Evolutionary conservation across 257 asterid species (phyloP).

Genomic region (Solanum rostratum): DNA sequence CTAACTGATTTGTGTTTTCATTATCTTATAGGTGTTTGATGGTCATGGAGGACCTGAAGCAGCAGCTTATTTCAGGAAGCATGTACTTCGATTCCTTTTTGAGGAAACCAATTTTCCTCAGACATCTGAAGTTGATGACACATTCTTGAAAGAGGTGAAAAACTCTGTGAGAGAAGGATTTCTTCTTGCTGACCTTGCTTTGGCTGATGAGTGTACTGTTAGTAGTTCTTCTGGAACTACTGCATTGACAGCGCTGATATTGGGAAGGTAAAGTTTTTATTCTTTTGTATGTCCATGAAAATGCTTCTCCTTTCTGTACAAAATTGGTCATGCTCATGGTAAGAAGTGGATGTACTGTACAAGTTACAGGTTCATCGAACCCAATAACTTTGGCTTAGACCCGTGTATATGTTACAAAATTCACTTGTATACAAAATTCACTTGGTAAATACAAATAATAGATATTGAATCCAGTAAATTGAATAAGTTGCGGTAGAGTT

Average conservation of each 20-base stretch:
- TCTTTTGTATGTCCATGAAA: conserved; percentile 7
- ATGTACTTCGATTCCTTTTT: conserved; percentile 51
- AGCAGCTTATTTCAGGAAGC: conserved; percentile 48
- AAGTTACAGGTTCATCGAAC: neutral
- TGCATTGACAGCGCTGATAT: conserved; percentile 49
- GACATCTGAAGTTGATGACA: conserved; percentile 32
- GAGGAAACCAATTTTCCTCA: conserved; percentile 48
- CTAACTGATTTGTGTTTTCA: neutral
- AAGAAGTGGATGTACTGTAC: neutral
- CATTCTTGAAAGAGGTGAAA: conserved; percentile 22
- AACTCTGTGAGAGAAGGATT: conserved; percentile 39
- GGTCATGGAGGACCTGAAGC: conserved; percentile 96
- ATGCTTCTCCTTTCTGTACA: neutral
- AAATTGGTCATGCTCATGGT: neutral
- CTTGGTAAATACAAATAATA: neutral
- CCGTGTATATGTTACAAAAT: neutral
- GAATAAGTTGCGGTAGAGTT: neutral
- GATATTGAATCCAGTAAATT: neutral
- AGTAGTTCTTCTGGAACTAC: conserved; percentile 67
- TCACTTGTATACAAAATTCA: neutral
- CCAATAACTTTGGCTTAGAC: neutral
- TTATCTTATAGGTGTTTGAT: conserved; percentile 47
- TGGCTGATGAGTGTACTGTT: conserved; percentile 46
- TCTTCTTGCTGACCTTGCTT: conserved; percentile 51
- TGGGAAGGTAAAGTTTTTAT: conserved; percentile 43